Conservation (phyloP, 306 rosid species). For the Cucurbita moschata region DNA sequence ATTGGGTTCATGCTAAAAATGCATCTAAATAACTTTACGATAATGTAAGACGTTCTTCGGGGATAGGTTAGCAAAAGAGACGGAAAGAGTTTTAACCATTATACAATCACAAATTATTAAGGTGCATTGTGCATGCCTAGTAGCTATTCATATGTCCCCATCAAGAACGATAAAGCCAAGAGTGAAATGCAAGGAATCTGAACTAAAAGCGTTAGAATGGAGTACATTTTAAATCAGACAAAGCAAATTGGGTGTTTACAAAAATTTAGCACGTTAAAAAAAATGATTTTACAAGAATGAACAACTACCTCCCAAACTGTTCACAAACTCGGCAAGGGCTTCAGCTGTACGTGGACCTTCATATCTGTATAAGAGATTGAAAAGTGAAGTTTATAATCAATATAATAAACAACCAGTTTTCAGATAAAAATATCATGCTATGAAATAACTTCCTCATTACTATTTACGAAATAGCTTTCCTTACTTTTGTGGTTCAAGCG, state of each 20-base stretch:
- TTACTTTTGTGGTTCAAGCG: slow-evolving; percentile 69
- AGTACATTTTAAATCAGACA: not conserved
- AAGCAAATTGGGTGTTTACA: not conserved
- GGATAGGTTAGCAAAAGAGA: not conserved
- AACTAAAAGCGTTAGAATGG: not conserved
- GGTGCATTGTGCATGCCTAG: not conserved
- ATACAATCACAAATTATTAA: not conserved
- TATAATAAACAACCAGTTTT: not conserved
- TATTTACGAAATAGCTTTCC: slow-evolving; percentile 2
- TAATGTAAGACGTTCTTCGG: not conserved
- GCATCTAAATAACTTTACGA: not conserved
- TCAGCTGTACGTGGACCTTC: slow-evolving; percentile 74
- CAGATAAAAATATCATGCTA: not conserved
- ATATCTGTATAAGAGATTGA: slow-evolving; percentile 25
- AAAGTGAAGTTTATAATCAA: not conserved
- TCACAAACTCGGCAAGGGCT: slow-evolving; percentile 62
- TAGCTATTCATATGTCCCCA: not conserved
- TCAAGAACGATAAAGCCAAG: not conserved
- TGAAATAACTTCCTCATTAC: not conserved
- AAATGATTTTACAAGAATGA: not conserved
- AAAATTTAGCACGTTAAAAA: not conserved
- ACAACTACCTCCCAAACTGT: slow-evolving; percentile 51
- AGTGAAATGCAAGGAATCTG: not conserved
- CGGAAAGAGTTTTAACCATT: not conserved
- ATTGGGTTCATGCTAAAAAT: not conserved